These are phyloP conservation scores for Cucumis sativus DNA, from an alignment of 306 rosid genomes.

Conservation along the genomic window Cucumber_9930_V3 NC_026661.2:556001-556500, in stretches of 20 bases:
- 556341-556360: background rate
- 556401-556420: background rate
- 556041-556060: no score
- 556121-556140: background rate
- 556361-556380: constrained; percentile 1
- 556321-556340: background rate
- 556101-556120: no score
- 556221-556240: constrained; percentile 4
- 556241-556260: background rate
- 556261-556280: background rate
- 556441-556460: rapidly evolving
- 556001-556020: no score
- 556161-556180: background rate
- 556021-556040: no score
- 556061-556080: no score
- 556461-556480: no score
- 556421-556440: background rate
- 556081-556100: background rate
- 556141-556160: background rate
- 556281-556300: background rate
- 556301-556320: background rate
- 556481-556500: no score
- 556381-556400: background rate
- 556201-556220: constrained; percentile 3
- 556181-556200: background rate